These are phyloP conservation scores for Diaporthe velutina DNA, from an alignment of 2,329 filamentous ascomycete genomes.

Conservation along the genomic window DNA sequence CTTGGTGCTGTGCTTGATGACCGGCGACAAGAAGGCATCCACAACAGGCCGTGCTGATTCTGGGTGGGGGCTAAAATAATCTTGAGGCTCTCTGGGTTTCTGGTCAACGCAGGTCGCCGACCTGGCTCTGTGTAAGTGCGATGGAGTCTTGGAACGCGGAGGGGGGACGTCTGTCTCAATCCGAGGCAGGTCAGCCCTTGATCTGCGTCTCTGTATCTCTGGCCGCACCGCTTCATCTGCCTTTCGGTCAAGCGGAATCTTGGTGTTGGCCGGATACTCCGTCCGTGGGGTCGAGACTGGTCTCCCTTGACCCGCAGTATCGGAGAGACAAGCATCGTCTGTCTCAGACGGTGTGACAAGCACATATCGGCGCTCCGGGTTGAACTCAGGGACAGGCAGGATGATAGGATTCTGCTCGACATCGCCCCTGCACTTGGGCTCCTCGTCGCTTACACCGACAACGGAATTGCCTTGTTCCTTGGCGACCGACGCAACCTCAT, in stretches of 20 bases:
- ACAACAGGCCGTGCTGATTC: slow-evolving; percentile 45
- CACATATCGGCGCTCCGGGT: slow-evolving; percentile 76
- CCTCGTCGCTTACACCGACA: slow-evolving; percentile 59
- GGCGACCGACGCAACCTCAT: slow-evolving; percentile 73
- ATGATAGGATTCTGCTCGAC: slow-evolving; percentile 78
- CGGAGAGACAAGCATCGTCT: slow-evolving; percentile 39
- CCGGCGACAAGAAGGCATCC: slow-evolving; percentile 56
- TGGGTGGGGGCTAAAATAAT: slow-evolving; percentile 48
- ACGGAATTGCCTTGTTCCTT: slow-evolving; percentile 66
- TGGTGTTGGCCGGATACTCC: slow-evolving; percentile 59
- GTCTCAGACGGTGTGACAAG: slow-evolving; percentile 57
- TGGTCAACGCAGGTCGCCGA: slow-evolving; percentile 50
- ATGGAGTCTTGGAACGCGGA: slow-evolving; percentile 47
- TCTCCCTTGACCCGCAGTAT: slow-evolving; percentile 27
- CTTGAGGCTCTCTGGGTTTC: slow-evolving; percentile 44
- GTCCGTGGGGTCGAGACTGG: slow-evolving; percentile 39
- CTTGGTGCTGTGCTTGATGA: slow-evolving; percentile 55
- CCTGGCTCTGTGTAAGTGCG: slow-evolving; percentile 46
- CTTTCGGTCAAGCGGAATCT: slow-evolving; percentile 46
- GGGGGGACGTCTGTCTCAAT: slow-evolving; percentile 57
- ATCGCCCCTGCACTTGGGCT: slow-evolving; percentile 71
- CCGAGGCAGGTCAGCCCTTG: slow-evolving; percentile 57
- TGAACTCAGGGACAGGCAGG: slow-evolving; percentile 70
- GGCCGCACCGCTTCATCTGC: slow-evolving; percentile 43
- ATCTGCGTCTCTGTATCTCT: slow-evolving; percentile 49